phyloP scores from a whole-genome alignment of 352 stramenopile species.

The Pythium phragmiticola region DNA sequence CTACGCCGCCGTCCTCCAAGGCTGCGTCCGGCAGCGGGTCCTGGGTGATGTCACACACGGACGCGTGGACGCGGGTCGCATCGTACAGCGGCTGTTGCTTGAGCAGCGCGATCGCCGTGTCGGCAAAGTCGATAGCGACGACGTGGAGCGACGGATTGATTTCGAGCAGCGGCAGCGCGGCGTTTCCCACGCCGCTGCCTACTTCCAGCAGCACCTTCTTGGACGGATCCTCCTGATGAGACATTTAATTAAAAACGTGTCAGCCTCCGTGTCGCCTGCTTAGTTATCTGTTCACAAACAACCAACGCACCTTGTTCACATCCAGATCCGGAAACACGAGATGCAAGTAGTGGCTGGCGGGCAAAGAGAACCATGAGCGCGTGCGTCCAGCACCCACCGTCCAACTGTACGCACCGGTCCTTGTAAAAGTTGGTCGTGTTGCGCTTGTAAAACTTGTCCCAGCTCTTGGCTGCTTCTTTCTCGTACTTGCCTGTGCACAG shows the following conservation, averaged over 20 bases:
- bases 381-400: neutral
- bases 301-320: constrained; percentile 35
- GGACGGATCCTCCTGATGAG: constrained; percentile 25
- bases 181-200: constrained; percentile 95
- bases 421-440: constrained; percentile 96
- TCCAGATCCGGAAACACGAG: constrained; percentile 90
- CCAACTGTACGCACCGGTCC: constrained; percentile 54
- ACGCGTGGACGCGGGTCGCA: constrained; percentile 55
- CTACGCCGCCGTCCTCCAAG: constrained; percentile 60
- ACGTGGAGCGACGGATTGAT: constrained; percentile 84
- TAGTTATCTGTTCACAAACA: neutral
- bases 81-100: constrained; percentile 89
- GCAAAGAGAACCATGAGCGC: neutral
- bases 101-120: constrained; percentile 89
- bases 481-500: constrained; percentile 70
- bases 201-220: constrained; percentile 90
- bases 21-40: constrained; percentile 59
- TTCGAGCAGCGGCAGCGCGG: constrained; percentile 92
- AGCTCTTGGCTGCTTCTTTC: constrained; percentile 81
- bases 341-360: constrained; percentile 87
- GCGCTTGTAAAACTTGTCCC: constrained; percentile 94
- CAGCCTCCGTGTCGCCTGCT: neutral
- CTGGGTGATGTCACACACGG: constrained; percentile 85
- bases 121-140: constrained; percentile 93
- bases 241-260: neutral